Conservation (phyloP, 148 eudicot genomes). For the Diospyros lotus region DNA sequence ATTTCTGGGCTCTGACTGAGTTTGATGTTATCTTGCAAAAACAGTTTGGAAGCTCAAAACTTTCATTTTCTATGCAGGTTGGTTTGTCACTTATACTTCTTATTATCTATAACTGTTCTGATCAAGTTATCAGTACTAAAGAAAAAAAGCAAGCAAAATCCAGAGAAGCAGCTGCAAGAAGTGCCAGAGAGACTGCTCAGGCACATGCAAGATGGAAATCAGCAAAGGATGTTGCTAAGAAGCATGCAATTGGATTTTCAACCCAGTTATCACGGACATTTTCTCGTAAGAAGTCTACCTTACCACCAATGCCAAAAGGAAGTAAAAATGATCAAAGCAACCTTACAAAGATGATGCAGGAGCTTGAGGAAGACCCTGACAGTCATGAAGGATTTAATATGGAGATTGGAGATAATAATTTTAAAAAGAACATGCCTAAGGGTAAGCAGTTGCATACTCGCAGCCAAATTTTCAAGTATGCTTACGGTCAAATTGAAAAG, state of each 20-base stretch:
- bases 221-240: conserved; percentile 58
- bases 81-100: conserved; percentile 62
- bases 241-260: conserved; percentile 47
- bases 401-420: conserved; percentile 55
- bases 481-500: conserved; percentile 79
- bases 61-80: conserved; percentile 32
- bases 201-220: conserved; percentile 56
- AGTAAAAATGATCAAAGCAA: conserved; percentile 29
- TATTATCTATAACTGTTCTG: conserved; percentile 81
- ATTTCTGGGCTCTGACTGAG: not conserved
- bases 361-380: conserved; percentile 58
- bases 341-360: conserved; percentile 47
- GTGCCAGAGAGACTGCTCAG: conserved; percentile 60
- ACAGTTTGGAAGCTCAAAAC: not conserved
- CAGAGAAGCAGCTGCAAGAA: conserved; percentile 69
- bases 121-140: conserved; percentile 59
- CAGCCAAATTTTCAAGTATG: conserved; percentile 71
- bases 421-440: conserved; percentile 40
- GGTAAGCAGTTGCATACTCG: conserved; percentile 53
- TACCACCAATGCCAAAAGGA: conserved; percentile 33
- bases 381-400: conserved; percentile 39
- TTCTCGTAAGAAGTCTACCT: conserved; percentile 49
- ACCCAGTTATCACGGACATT: conserved; percentile 57
- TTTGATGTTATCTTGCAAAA: conserved; percentile 1
- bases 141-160: conserved; percentile 67